Base-by-base conservation (phyloP, 495 filamentous ascomycete genomes). In the Parmelia sp. region DNA sequence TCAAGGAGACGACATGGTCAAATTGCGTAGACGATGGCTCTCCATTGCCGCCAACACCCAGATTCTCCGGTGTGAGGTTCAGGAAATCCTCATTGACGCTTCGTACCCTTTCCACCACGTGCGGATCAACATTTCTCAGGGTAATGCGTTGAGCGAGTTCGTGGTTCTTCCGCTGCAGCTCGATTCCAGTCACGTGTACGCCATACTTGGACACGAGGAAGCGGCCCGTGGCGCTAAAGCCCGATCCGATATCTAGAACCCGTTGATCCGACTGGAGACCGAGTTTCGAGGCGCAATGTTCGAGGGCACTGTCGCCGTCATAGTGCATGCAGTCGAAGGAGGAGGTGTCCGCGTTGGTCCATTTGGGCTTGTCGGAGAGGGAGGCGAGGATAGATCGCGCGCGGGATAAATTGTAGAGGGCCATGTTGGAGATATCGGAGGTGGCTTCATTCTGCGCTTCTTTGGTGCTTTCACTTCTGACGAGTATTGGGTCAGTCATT, bases 291-390 rank as follows among this genome's bases (percentile, higher is more conserved):
- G 60, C 60, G 36, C 47, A 62, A 14, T 29, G 33, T 9, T 62
- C 49, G 19, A 62, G 47, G 23, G 60, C 60, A 15, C 35, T 35
- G n/a, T 62, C 45, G 45, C 60, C 47, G 25, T 62, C 60, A 23
- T 62, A 62, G 25, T 62, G 60, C 60, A 62, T 62, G 49, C 60
- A 62, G 35, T 62, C 60, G 60, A 62, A 42, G 23, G 60, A 42
- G 17, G 60, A 23, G 35, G 36, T 62, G n/a, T 62, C 60, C 23
- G 60, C 45, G 35, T 29, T 25, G 6, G 60, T 62, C 60, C 60
- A 62, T 27, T 36, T 31, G 36, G 47, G 47, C 23, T 56, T 62
- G 25, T 25, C 0, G 39, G 44, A 19, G 60, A 62, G 51, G 36
- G 47, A 23, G 44, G 33, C 35, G 35, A 62, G 33, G 2, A 21